Percentiles rank a stretch among this genome's conserved stretches.
Evolutionary conservation across 106 monocot genomes (phyloP).

Genomic region (Phalaenopsis equestris): DNA sequence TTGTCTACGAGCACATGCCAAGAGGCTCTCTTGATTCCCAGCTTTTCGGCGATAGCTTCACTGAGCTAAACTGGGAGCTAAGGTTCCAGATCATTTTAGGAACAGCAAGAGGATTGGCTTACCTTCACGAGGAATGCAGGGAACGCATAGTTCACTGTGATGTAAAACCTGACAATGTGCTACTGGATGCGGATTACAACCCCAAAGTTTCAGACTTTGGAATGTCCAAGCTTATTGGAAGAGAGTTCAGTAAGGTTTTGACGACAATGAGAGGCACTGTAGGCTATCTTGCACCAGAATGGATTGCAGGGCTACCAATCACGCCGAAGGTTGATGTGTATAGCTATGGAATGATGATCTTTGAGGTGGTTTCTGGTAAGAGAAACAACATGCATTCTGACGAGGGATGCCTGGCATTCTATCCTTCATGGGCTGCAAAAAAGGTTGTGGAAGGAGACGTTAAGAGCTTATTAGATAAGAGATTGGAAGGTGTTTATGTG

Average conservation of each 20-base stretch:
- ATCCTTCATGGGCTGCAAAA: conserved; percentile 32
- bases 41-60: conserved; percentile 11
- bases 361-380: conserved; percentile 45
- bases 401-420: conserved; percentile 13
- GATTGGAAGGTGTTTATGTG: conserved; percentile 10
- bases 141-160: conserved; percentile 40
- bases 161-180: conserved; percentile 43
- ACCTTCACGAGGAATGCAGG: conserved; percentile 36
- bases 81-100: conserved; percentile 25
- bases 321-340: conserved; percentile 49
- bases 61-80: conserved; percentile 13
- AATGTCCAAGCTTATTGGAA: conserved; percentile 51
- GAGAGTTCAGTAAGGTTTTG: conserved; percentile 43
- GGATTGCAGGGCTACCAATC: conserved; percentile 47
- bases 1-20: conserved; percentile 33
- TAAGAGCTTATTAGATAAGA: conserved; percentile 13
- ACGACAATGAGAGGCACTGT: conserved; percentile 59
- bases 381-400: conserved; percentile 19
- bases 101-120: conserved; percentile 24
- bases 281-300: conserved; percentile 61
- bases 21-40: conserved; percentile 19
- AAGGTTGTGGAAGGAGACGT: conserved; percentile 15
- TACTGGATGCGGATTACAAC: conserved; percentile 29
- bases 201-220: conserved; percentile 58
- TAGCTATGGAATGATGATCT: conserved; percentile 58